These are phyloP conservation scores for Kodamaea suecica DNA, from an alignment of 1,139 yeast genomes.

Conservation along the genomic window DNA sequence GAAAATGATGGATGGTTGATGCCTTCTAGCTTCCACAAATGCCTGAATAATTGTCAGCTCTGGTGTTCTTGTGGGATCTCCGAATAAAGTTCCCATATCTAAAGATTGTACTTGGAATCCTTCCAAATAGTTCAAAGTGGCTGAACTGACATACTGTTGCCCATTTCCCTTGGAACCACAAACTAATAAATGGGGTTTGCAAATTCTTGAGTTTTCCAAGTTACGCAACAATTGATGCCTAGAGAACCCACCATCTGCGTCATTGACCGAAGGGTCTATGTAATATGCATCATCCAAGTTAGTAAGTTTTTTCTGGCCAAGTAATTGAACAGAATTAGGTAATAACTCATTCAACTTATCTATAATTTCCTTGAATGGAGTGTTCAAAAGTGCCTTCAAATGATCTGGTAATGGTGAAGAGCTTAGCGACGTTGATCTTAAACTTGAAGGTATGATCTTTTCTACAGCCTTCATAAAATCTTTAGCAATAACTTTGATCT, in stretches of 20 bases:
- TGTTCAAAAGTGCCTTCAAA: conserved; percentile 58
- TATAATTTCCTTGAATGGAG: conserved; percentile 47
- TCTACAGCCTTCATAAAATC: conserved; percentile 88
- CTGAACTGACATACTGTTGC: conserved; percentile 81
- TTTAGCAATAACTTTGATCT: conserved; percentile 72
- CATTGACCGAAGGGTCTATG: conserved; percentile 55
- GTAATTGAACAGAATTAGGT: conserved; percentile 48
- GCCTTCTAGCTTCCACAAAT: conserved; percentile 84
- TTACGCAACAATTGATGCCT: conserved; percentile 61
- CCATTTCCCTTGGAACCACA: conserved; percentile 83
- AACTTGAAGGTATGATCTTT: conserved; percentile 88
- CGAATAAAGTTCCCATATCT: conserved; percentile 73
- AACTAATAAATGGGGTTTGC: conserved; percentile 76
- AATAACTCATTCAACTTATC: conserved; percentile 53
- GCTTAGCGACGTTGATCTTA: conserved; percentile 72
- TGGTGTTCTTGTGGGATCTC: conserved; percentile 79
- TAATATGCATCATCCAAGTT: conserved; percentile 70
- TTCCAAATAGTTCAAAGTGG: conserved; percentile 77
- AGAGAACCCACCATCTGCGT: conserved; percentile 64
- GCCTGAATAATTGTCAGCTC: conserved; percentile 85
- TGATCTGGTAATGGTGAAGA: conserved; percentile 80
- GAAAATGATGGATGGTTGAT: conserved; percentile 82
- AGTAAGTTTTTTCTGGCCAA: conserved; percentile 45
- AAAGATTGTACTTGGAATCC: conserved; percentile 87
- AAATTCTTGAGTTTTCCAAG: conserved; percentile 64